These are phyloP conservation scores for Fraxinus xanthoxyloides DNA, from an alignment of 305 asterid species.

Conservation along the genomic window DNA sequence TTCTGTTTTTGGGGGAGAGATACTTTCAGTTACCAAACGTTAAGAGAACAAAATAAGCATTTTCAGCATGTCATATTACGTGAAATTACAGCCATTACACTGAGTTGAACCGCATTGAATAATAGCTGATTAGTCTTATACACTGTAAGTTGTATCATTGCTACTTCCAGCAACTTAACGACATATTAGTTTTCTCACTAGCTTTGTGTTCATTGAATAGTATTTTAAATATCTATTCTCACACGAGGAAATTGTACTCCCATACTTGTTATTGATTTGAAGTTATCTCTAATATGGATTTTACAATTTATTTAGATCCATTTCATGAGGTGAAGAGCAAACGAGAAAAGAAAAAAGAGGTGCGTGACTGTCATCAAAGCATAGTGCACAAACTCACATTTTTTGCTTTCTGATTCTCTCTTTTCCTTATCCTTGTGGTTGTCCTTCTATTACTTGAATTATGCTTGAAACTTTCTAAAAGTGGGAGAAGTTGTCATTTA, in stretches of 20 bases:
- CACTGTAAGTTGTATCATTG: not conserved
- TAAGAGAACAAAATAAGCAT: not conserved
- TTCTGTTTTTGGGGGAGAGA: not conserved
- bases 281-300: conserved; percentile 25
- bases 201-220: not conserved
- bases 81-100: not conserved
- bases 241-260: not conserved
- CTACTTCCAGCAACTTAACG: not conserved
- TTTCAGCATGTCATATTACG: not conserved
- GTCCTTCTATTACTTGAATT: conserved; percentile 1
- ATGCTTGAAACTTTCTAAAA: not conserved
- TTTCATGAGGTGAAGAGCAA: conserved; percentile 98
- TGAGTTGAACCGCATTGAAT: not conserved
- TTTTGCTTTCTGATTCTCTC: conserved; percentile 4
- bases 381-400: not conserved
- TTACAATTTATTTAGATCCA: conserved; percentile 59
- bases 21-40: not conserved
- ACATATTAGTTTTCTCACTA: not conserved
- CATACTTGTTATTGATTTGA: not conserved
- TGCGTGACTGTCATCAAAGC: conserved; percentile 35
- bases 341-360: conserved; percentile 97
- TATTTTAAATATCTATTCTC: not conserved
- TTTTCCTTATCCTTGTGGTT: not conserved
- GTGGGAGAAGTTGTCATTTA: not conserved
- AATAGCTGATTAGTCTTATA: not conserved